phyloP scores from a whole-genome alignment of 2,329 filamentous ascomycete genomes.

The Gnomoniopsis sp. region DNA sequence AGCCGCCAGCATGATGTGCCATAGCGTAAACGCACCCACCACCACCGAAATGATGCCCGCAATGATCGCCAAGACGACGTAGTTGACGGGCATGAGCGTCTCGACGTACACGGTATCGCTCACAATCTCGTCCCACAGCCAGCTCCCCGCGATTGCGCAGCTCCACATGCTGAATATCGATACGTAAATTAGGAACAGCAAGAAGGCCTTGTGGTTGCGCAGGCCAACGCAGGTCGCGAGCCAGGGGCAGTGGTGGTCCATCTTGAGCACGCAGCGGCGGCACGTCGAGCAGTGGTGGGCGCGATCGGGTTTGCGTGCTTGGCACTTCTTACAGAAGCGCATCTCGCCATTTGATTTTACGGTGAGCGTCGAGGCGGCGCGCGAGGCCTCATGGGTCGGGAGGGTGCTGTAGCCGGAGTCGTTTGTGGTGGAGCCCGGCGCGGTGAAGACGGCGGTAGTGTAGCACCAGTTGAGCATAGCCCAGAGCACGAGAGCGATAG shows the following conservation, averaged over 20 bases:
- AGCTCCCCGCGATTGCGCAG: constrained; percentile 72
- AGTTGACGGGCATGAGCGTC: constrained; percentile 81
- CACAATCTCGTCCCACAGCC: constrained; percentile 83
- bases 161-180: constrained; percentile 79
- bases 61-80: constrained; percentile 81
- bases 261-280: constrained; percentile 91
- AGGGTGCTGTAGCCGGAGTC: constrained; percentile 73
- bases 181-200: constrained; percentile 88
- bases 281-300: constrained; percentile 97
- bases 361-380: constrained; percentile 72
- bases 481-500: constrained; percentile 69
- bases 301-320: constrained; percentile 89
- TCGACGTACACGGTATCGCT: constrained; percentile 69
- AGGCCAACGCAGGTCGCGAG: constrained; percentile 92
- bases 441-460: constrained; percentile 88
- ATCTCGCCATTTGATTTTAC: constrained; percentile 87
- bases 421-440: constrained; percentile 70
- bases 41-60: constrained; percentile 90
- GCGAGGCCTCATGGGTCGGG: constrained; percentile 64
- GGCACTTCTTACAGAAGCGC: constrained; percentile 96
- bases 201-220: constrained; percentile 91
- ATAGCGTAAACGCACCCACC: constrained; percentile 81
- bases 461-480: constrained; percentile 82
- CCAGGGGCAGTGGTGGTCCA: constrained; percentile 99
- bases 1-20: constrained; percentile 82